phyloP scores from a whole-genome alignment of 306 rosid genomes.

The Glycine latifolia region DNA sequence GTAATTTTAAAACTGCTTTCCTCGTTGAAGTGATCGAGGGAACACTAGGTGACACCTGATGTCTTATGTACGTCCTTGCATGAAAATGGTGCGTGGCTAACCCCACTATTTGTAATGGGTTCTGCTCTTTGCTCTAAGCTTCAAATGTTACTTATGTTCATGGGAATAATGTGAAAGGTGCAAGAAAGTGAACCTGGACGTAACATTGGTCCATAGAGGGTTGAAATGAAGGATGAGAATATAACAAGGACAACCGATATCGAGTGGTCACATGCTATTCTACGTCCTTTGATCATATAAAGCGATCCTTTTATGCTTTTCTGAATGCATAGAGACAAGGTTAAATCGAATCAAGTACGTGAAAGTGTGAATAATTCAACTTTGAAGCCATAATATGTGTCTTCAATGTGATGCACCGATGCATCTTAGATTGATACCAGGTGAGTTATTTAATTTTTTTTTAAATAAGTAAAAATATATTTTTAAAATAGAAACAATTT shows the following conservation, averaged over 20 bases:
- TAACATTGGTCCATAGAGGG: constrained; percentile 41
- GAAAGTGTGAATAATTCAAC: background rate
- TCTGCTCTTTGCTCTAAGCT: constrained; percentile 21
- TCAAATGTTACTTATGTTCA: constrained; percentile 43
- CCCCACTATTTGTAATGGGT: too few relatives aligned
- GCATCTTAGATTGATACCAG: too few relatives aligned
- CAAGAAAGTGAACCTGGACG: constrained; percentile 58
- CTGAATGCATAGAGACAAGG: background rate
- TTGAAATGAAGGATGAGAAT: constrained; percentile 37
- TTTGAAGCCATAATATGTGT: background rate
- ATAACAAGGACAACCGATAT: constrained; percentile 17
- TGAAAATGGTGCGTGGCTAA: too few relatives aligned
- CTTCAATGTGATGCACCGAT: too few relatives aligned
- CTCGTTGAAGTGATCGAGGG: too few relatives aligned
- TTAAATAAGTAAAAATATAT: too few relatives aligned
- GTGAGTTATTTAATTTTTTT: too few relatives aligned
- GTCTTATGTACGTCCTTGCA: background rate
- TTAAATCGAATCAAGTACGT: constrained; percentile 38
- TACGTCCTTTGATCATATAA: background rate
- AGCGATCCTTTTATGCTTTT: constrained; percentile 25
- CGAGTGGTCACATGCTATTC: constrained; percentile 50
- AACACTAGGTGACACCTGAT: constrained; percentile 1
- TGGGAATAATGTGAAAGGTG: constrained; percentile 6
- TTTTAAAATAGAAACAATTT: too few relatives aligned
- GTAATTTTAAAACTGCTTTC: too few relatives aligned